Percentiles rank a stretch among this genome's conserved stretches.
These are phyloP conservation scores for Tricholoma matsutake DNA, from an alignment of 768 basidiomycete species.

Conservation along the genomic window DNA sequence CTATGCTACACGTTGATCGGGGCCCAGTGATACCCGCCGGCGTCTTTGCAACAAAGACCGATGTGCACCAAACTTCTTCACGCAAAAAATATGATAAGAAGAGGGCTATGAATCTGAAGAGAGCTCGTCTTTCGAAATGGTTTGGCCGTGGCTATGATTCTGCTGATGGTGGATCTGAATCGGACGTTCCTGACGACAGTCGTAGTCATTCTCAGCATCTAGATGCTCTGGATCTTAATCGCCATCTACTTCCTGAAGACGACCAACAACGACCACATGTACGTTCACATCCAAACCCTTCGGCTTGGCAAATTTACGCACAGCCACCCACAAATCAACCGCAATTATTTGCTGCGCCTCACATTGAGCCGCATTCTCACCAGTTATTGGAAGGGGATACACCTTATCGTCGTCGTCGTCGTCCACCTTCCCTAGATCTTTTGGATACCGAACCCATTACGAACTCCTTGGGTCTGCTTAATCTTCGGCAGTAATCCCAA, in stretches of 20 bases:
- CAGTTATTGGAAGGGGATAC: background rate
- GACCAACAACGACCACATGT: background rate
- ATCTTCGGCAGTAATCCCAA: background rate
- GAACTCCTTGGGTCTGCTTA: background rate
- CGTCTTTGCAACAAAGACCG: background rate
- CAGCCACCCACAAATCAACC: background rate
- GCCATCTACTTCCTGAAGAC: background rate
- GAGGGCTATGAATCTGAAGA: background rate
- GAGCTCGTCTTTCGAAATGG: conserved; percentile 14
- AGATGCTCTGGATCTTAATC: background rate
- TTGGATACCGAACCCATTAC: background rate
- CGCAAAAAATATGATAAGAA: background rate
- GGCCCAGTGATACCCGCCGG: background rate
- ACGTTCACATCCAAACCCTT: background rate
- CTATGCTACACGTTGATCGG: background rate
- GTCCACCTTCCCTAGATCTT: background rate
- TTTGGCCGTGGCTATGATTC: background rate
- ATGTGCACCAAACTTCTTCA: background rate
- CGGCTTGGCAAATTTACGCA: background rate
- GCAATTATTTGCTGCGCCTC: background rate
- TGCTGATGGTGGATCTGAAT: background rate
- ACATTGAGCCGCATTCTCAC: background rate
- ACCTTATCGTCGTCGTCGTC: background rate
- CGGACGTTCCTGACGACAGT: background rate
- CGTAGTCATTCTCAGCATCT: background rate